Base-by-base conservation (phyloP, 768 basidiomycete genomes). In the Pleurotus cornucopiae region DNA sequence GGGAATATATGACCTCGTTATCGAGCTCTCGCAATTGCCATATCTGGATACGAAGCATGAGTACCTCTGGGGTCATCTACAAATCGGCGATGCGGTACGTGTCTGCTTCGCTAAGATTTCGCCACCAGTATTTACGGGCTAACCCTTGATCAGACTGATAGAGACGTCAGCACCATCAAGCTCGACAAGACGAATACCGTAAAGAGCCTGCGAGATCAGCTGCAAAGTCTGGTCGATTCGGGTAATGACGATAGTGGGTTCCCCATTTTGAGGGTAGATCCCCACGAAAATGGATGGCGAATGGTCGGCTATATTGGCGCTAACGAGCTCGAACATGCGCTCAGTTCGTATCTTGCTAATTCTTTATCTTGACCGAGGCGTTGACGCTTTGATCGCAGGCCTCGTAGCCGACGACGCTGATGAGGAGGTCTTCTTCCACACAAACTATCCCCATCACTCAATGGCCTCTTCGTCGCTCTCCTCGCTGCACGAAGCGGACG, bases 1-100 rank as follows among this genome's bases (percentile, higher is more conserved):
- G 65, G 94, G 94, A 6, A 98, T 99, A 55, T 99, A 98, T 66
- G 97, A 99, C 69, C 82, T 98, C 38, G 93, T 93, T 56, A 98
- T 98, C 55, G 92, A 94, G 53, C 79, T 98, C 23, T 83, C 84
- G 43, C 86, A 95, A 67, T 80, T 98, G 9, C 97, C 97, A 0
- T 98, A 93, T 68, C 81, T 99, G 58, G 93, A 98, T 66, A 75
- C 85, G 45, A 98, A 96, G 70, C 85, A 88, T 60, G 88, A 94
- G 63, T 92, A 96, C 65, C 71, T 90, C 20, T 98, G 94, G 92
- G 91, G 88, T 0, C 76, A 76, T 34, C 74, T 85, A 9, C 83
- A 86, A 55, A 86, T 94, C 49, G 78, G 71, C 44, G 91, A 96
- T 64, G 87, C 92, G 54, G 92, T 94, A 65, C 51, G 89, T 73